Evolutionary conservation across 2,329 filamentous ascomycete genomes (phyloP).

Genomic region (Phoma herbarum): DNA sequence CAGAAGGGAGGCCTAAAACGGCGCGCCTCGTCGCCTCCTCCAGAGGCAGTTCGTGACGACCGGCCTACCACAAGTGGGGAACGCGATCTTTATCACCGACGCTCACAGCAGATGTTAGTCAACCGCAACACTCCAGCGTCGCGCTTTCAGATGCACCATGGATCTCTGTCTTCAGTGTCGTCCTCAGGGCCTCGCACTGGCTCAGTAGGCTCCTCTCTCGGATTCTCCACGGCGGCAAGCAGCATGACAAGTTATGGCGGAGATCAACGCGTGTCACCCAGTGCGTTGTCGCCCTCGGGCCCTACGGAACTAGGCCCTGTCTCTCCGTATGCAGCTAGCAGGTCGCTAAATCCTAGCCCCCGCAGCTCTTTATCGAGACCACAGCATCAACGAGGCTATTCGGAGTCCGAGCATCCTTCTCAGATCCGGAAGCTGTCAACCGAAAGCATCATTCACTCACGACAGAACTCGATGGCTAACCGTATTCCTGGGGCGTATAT

Average conservation of each 20-base stretch:
- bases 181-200: constrained; percentile 70
- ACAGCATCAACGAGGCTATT: constrained; percentile 53
- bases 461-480: constrained; percentile 57
- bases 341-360: constrained; percentile 55
- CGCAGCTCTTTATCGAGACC: constrained; percentile 51
- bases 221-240: constrained; percentile 66
- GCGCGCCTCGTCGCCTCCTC: constrained; percentile 70
- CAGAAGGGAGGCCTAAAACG: constrained; percentile 68
- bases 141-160: constrained; percentile 64
- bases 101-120: constrained; percentile 64
- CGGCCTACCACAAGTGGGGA: constrained; percentile 53
- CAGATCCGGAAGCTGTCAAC: constrained; percentile 59
- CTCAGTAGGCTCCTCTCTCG: constrained; percentile 69
- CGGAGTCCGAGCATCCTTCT: constrained; percentile 51
- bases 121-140: constrained; percentile 63
- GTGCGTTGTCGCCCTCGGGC: constrained; percentile 66
- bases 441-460: constrained; percentile 55
- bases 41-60: constrained; percentile 61
- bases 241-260: constrained; percentile 72
- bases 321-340: constrained; percentile 63
- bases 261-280: constrained; percentile 68
- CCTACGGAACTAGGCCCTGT: constrained; percentile 63
- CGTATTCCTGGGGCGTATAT: constrained; percentile 70
- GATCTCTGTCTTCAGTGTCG: constrained; percentile 68
- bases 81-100: constrained; percentile 63